Base-by-base conservation (phyloP, 495 filamentous ascomycete genomes). In the Astrothelium macrocarpum region DNA sequence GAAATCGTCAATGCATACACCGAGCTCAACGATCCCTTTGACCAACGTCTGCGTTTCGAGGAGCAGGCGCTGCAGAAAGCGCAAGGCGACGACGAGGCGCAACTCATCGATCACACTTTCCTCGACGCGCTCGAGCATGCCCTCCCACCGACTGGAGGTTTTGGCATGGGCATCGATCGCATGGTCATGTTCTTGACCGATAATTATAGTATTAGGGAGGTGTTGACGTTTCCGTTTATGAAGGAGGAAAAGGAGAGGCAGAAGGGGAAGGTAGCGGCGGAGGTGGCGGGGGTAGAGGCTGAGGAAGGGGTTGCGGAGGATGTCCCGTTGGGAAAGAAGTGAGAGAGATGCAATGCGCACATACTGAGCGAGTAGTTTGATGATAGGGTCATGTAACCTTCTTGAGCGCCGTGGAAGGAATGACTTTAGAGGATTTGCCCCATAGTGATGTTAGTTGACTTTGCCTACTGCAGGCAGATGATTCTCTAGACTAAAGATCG, bases 101-200 rank as follows among this genome's bases (percentile, higher is more conserved):
- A 97, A 78, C 77, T 95, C 64, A 86, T 97, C 65, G 95, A 98
- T 65, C 94, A 97, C 84, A 90, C 84, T 71, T 96, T 96, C 83
- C 88, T 90, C 71, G 85, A 84, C 34, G 84, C 85, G 56, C 78
- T 96, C 59, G 92, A 96, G 75, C 91, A 87, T 71, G 91, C 89
- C 60, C 78, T 97, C 46, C 94, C 95, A 25, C 94, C 94, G 0
- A 97, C 94, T 14, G 94, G 91, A 75, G 94, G 95, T 28, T 97
- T 89, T 87, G 95, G 94, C 68, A 89, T 97, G 85, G 94, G 95
- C 66, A 96, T 98, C 70, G 94, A 98, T 78, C 89, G 91, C 65
- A 73, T 97, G 71, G 89, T 93, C 70, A 97, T 97, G 94, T 97
- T 97, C 82, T 79, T 97, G 70, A 97, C 95, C 56, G 83, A 97